Conservation (phyloP, 768 basidiomycete genomes). For the Agaricus blazei region DNA sequence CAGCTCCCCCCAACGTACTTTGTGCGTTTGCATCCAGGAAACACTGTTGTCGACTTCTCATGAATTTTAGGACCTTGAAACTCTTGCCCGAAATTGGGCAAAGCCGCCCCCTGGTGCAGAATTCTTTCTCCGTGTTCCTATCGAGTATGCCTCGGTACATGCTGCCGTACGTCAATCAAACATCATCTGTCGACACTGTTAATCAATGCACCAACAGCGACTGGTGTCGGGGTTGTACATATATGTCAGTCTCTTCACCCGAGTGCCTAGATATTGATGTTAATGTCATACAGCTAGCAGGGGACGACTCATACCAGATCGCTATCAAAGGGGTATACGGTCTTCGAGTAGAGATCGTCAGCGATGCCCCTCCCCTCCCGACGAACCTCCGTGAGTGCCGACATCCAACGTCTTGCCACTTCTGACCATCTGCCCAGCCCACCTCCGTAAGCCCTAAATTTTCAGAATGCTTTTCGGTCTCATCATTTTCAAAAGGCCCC, state of each 20-base stretch:
- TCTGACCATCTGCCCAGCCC: conserved; percentile 27
- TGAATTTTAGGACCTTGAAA: conserved; percentile 64
- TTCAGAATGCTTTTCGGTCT: background rate
- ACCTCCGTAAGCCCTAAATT: conserved; percentile 35
- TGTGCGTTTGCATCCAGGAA: conserved; percentile 34
- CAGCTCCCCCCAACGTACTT: conserved; percentile 66
- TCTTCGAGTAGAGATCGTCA: conserved; percentile 80
- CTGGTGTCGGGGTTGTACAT: conserved; percentile 80
- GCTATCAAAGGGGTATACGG: conserved; percentile 81
- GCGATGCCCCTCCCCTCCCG: conserved; percentile 83
- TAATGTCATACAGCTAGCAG: conserved; percentile 52
- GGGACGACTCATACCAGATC: conserved; percentile 86
- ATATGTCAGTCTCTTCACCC: conserved; percentile 47
- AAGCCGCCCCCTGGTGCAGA: conserved; percentile 78
- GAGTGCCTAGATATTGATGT: conserved; percentile 4
- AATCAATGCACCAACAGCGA: conserved; percentile 41
- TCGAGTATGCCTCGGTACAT: conserved; percentile 83
- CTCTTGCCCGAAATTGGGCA: conserved; percentile 77
- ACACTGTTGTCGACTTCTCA: conserved; percentile 9
- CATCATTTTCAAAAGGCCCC: conserved; percentile 30
- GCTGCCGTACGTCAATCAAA: conserved; percentile 57
- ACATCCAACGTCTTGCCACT: conserved; percentile 17
- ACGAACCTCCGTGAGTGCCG: conserved; percentile 71
- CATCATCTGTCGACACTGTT: conserved; percentile 9
- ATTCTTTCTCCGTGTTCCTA: conserved; percentile 75